These are phyloP conservation scores for Sextonia rubra DNA, from an alignment of 164 flowering plant genomes.

Conservation along the genomic window DNA sequence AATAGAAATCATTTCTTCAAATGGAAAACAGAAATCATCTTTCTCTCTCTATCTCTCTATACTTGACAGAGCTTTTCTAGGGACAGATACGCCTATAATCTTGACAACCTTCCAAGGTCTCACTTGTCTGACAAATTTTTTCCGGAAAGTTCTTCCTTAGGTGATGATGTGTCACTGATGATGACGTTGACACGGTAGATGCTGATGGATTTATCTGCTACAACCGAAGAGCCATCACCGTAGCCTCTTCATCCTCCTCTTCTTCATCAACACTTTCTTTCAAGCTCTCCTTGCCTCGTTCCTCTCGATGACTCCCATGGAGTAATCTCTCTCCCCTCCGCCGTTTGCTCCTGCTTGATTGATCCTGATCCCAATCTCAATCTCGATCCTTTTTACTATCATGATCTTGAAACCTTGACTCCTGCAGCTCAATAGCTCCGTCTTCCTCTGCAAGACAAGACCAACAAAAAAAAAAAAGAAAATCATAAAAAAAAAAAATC, in stretches of 20 bases:
- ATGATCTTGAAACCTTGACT: conserved; percentile 59
- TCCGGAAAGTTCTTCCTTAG: conserved; percentile 36
- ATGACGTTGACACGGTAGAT: neutral
- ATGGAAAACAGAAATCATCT: neutral
- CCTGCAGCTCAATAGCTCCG: conserved; percentile 64
- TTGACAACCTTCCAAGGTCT: conserved; percentile 50
- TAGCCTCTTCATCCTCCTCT: conserved; percentile 66
- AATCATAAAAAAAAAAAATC: conserved; percentile 2
- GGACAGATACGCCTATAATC: conserved; percentile 84
- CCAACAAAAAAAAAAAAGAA: neutral
- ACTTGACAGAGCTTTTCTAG: conserved; percentile 85
- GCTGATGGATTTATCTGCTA: conserved; percentile 34
- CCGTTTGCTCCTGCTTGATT: conserved; percentile 60
- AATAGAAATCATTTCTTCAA: conserved; percentile 1
- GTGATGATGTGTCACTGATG: conserved; percentile 24
- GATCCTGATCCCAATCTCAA: conserved; percentile 54
- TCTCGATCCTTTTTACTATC: conserved; percentile 18
- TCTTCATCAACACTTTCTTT: conserved; percentile 82
- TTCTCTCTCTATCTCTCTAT: neutral
- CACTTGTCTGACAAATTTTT: conserved; percentile 42
- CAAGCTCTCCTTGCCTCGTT: conserved; percentile 61
- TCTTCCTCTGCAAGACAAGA: conserved; percentile 53
- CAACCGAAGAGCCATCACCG: conserved; percentile 31
- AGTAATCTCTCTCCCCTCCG: conserved; percentile 52
- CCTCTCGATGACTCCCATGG: conserved; percentile 50